Evolutionary conservation across 106 monocot species (phyloP).

Genomic region (Allium fistulosum): DNA sequence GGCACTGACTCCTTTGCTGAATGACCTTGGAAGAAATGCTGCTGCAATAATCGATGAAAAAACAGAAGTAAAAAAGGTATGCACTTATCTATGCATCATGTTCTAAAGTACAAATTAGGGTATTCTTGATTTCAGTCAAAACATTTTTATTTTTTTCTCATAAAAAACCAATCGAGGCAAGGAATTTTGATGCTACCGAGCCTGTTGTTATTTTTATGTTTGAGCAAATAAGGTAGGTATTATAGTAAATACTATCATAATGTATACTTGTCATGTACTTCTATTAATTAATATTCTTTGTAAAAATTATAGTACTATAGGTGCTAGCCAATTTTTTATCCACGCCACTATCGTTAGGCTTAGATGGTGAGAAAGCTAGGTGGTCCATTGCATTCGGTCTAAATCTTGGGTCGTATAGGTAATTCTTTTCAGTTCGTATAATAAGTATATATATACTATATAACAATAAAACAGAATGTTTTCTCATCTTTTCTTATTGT

Average conservation of each 20-base stretch:
- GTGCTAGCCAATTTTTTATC: conserved; percentile 96
- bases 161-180: conserved; percentile 43
- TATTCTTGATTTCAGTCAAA: too few relatives aligned
- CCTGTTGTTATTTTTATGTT: conserved; percentile 95
- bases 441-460: too few relatives aligned
- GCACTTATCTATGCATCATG: too few relatives aligned
- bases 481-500: not conserved
- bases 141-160: too few relatives aligned
- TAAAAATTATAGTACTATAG: too few relatives aligned
- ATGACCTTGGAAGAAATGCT: too few relatives aligned
- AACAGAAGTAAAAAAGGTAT: too few relatives aligned
- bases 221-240: conserved; percentile 92
- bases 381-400: conserved; percentile 95
- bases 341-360: conserved; percentile 74
- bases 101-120: too few relatives aligned
- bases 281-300: not conserved
- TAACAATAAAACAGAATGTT: too few relatives aligned
- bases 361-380: conserved; percentile 46
- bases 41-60: too few relatives aligned
- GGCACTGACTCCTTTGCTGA: too few relatives aligned
- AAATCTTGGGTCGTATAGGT: conserved; percentile 90
- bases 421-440: not conserved
- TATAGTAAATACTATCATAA: not conserved
- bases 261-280: not conserved
- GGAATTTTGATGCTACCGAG: conserved; percentile 69